phyloP scores from a whole-genome alignment of 169 alveolate genomes.

The Eimeria maxima region DNA sequence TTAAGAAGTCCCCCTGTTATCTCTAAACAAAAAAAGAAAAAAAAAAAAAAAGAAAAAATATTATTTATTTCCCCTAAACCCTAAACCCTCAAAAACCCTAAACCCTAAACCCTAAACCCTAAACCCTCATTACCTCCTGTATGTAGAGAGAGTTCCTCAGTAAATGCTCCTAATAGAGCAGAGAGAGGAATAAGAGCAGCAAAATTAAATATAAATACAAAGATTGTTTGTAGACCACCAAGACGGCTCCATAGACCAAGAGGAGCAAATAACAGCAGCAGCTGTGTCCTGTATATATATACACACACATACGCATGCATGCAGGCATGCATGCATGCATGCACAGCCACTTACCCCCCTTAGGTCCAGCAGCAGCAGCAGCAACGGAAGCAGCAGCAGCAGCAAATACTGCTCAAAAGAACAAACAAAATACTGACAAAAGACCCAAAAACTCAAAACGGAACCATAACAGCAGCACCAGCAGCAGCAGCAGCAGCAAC shows the following conservation, averaged over 20 bases:
- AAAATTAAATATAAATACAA: constrained; percentile 88
- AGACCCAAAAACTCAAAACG: too few relatives aligned
- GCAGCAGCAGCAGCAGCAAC: not conserved
- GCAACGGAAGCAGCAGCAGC: too few relatives aligned
- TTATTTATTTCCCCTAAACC: not conserved
- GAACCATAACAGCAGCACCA: not conserved
- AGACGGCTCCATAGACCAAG: constrained; percentile 60
- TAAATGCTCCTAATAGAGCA: constrained; percentile 91
- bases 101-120: not conserved
- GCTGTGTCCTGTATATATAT: constrained; percentile 65
- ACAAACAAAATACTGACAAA: too few relatives aligned
- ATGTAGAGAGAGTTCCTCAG: constrained; percentile 93
- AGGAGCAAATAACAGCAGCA: constrained; percentile 81
- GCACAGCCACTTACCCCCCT: too few relatives aligned
- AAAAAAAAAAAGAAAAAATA: not conserved
- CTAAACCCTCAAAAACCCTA: not conserved
- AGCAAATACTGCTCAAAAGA: not conserved
- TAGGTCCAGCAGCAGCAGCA: too few relatives aligned
- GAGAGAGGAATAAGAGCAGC: constrained; percentile 92
- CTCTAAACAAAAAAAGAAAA: constrained; percentile 60
- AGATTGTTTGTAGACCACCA: constrained; percentile 30
- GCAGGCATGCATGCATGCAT: too few relatives aligned
- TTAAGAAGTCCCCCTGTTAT: constrained; percentile 92
- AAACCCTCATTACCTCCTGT: constrained; percentile 85
- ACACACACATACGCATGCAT: not conserved